Base-by-base conservation (phyloP, 2,329 filamentous ascomycete species). In the Alternaria sp. region DNA sequence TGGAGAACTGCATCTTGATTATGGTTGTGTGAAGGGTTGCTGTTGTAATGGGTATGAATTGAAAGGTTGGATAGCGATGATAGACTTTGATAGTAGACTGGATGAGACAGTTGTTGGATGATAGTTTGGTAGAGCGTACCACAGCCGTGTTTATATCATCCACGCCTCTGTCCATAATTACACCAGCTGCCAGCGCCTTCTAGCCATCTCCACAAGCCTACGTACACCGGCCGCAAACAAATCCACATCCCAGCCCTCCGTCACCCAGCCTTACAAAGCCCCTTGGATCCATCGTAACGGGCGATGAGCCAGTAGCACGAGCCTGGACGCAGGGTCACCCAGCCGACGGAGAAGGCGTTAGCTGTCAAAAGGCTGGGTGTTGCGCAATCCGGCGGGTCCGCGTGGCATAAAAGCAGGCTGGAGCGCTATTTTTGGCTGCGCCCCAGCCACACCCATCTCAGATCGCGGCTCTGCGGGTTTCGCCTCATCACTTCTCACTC, bases 1-100 rank as follows among this genome's bases (percentile, higher is more conserved):
- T 55, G 61, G 75, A 72, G 73, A 78, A 75, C 63, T 76, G 75
- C 75, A 78, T 77, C 23, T 70, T 74, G 65, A 55, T 18, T 43
- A 5, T 47, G 60, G 62, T 61, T 46, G 57, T 58, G 51, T 65
- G 30, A 45, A 58, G 33, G 50, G 26, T 55, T 37, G 41, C 46
- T 43, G 18, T 51, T 44, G 43, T 26, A 11, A 47, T 28, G 8
- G 28, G 26, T 25, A 30, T 62, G 12, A 25, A 25, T 20, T n/a
- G 20, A 46, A 41, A n/a, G 15, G 30, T 26, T 50, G 23, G 37
- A 44, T 8, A 44, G 46, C 20, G 18, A n/a, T 4, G 10, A 50
- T 8, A 10, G 28, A 30, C n/a, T 60, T 28, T 7, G 21, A 33
- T 57, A 26, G 44, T 55, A 46, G 26, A 33, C 8, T 44, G 37